Percentiles rank a stretch among this genome's conserved stretches.
Evolutionary conservation across 2,329 filamentous ascomycete species (phyloP).

Genomic region (Arthrobotrys iridis): DNA sequence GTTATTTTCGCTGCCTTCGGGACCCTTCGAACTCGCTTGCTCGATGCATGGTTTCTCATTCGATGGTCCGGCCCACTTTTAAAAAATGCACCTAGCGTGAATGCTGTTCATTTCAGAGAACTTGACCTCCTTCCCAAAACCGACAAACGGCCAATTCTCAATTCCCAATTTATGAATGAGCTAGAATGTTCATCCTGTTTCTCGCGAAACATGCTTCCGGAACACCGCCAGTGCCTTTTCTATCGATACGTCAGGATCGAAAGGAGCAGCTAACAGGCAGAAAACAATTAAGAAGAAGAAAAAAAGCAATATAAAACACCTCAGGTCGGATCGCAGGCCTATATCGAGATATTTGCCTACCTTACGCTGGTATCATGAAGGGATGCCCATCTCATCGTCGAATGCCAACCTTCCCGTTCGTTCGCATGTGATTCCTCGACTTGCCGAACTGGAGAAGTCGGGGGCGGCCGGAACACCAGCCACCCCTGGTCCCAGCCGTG

Average conservation of each 20-base stretch:
- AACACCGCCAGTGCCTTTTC: no score
- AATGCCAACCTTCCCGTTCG: constrained; percentile 18
- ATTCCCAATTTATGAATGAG: constrained; percentile 23
- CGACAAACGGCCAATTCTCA: constrained; percentile 17
- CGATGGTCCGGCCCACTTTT: constrained; percentile 6
- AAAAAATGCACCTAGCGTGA: constrained; percentile 4
- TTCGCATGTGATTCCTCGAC: constrained; percentile 53
- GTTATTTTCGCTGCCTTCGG: constrained; percentile 46
- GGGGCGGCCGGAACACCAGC: constrained; percentile 32
- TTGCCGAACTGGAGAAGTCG: constrained; percentile 48
- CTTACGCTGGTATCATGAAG: constrained; percentile 24
- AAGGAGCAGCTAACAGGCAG: constrained; percentile 8
- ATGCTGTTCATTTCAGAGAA: constrained; percentile 43
- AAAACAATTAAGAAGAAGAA: background rate
- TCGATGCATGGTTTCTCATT: constrained; percentile 19
- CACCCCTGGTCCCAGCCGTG: constrained; percentile 20
- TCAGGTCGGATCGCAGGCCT: constrained; percentile 34
- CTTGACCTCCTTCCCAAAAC: constrained; percentile 51
- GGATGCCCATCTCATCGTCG: constrained; percentile 21
- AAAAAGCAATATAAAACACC: constrained; percentile 18
- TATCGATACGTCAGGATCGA: constrained; percentile 47
- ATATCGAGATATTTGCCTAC: constrained; percentile 34
- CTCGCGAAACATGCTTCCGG: constrained; percentile 35
- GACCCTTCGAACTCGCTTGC: constrained; percentile 9
- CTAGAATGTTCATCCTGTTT: constrained; percentile 35